phyloP scores from a whole-genome alignment of 163 green algal species.

The Chlorella variabilis region DNA sequence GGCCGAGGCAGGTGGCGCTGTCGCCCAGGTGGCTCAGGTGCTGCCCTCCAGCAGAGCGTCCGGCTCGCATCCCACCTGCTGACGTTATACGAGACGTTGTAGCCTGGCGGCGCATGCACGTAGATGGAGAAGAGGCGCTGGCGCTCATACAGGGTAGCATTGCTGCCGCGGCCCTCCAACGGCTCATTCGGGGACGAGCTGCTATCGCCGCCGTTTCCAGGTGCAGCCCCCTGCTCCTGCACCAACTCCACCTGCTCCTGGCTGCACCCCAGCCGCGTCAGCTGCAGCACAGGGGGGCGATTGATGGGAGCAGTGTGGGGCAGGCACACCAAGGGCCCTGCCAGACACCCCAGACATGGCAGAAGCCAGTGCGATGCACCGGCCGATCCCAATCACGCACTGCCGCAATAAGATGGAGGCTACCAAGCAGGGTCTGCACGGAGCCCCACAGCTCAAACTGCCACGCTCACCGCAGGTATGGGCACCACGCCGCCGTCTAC shows the following conservation, averaged over 20 bases:
- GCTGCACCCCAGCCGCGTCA: not conserved
- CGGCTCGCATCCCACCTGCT: conserved; percentile 2
- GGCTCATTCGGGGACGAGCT: no score
- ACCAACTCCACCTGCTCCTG: not conserved
- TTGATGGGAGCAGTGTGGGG: not conserved
- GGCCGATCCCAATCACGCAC: no score
- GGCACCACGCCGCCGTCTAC: conserved; percentile 11
- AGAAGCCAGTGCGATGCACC: no score
- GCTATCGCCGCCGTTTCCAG: not conserved
- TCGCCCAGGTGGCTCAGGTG: no score
- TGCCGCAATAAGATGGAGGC: no score
- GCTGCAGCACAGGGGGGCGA: not conserved
- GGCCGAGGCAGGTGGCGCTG: no score
- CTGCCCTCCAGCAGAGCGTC: no score
- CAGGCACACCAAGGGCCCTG: no score
- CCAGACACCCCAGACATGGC: no score
- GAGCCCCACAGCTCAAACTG: no score
- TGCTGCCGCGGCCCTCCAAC: not conserved
- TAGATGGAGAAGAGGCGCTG: conserved; percentile 62
- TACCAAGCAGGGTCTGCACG: no score
- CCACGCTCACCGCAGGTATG: not conserved
- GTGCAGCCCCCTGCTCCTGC: not conserved
- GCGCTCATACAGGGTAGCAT: not conserved
- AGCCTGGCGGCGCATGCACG: conserved; percentile 46
- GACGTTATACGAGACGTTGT: not conserved